Percentiles rank a stretch among this genome's conserved stretches.
Conservation (phyloP, 2,329 filamentous ascomycete genomes). For the Madurella fahalii region DNA sequence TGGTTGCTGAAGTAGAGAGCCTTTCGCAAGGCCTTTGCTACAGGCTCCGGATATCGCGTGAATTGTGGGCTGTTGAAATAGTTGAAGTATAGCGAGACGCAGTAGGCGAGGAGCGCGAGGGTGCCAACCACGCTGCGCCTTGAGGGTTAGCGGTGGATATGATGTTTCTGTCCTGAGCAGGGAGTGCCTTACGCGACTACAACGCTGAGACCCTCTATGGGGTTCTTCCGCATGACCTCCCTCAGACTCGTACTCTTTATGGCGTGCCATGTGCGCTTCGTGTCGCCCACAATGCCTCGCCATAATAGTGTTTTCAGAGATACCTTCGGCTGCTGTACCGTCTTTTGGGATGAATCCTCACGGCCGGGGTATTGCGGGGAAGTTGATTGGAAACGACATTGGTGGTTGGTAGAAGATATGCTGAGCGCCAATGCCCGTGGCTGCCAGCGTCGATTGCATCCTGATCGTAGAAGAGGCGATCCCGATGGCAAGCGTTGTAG, state of each 20-base stretch:
- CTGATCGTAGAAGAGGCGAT: constrained; percentile 3
- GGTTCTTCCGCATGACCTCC: constrained; percentile 39
- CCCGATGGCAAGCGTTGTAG: not conserved
- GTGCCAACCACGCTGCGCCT: constrained; percentile 34
- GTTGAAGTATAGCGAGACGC: constrained; percentile 45
- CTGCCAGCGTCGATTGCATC: not conserved
- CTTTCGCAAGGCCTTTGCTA: constrained; percentile 73
- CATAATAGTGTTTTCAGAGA: constrained; percentile 11
- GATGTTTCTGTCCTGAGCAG: not conserved
- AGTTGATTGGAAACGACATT: constrained; percentile 16
- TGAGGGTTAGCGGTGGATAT: constrained; percentile 22
- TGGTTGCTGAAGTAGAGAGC: constrained; percentile 85
- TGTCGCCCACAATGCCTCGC: constrained; percentile 13
- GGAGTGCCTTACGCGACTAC: constrained; percentile 36
- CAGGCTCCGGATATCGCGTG: constrained; percentile 60
- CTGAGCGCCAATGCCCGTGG: not conserved
- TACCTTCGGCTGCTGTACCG: constrained; percentile 2
- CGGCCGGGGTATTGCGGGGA: not conserved
- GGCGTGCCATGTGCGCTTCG: constrained; percentile 17
- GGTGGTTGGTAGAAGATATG: not conserved
- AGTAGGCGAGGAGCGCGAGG: constrained; percentile 35
- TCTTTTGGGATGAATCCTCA: constrained; percentile 1
- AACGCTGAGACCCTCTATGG: constrained; percentile 41
- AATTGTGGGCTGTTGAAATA: constrained; percentile 55
- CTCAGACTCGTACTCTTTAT: constrained; percentile 38